A percentile compares a stretch with the other conserved stretches of the same genome.
phyloP scores from a whole-genome alignment of 2,329 filamentous ascomycete species.

The Alternaria postmessia region DNA sequence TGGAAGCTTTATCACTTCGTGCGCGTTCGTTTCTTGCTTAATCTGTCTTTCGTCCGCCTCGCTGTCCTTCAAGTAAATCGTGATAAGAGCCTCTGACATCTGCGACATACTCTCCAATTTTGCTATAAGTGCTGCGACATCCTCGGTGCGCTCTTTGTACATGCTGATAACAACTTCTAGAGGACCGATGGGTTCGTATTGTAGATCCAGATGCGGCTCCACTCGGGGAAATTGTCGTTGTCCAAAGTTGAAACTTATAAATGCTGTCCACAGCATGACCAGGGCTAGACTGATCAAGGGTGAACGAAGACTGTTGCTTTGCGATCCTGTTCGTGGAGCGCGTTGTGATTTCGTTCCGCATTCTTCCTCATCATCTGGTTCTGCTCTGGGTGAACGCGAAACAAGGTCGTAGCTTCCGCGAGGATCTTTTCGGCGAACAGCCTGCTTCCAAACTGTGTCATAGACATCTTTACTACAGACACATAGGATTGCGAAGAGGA shows the following conservation, averaged over 20 bases:
- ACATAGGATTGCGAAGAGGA: conserved; percentile 22
- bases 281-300: conserved; percentile 17
- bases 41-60: conserved; percentile 32
- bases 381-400: background rate
- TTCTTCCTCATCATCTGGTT: conserved; percentile 14
- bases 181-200: conserved; percentile 28
- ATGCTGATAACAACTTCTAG: conserved; percentile 51
- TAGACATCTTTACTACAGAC: conserved; percentile 14
- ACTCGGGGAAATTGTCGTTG: conserved; percentile 12
- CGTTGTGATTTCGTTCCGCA: background rate
- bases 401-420: conserved; percentile 12
- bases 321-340: background rate
- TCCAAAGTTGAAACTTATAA: conserved; percentile 31
- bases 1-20: conserved; percentile 33
- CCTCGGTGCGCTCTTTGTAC: conserved; percentile 45
- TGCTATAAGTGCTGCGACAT: conserved; percentile 34
- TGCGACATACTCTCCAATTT: conserved; percentile 30
- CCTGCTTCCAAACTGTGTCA: background rate
- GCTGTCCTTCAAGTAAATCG: conserved; percentile 46
- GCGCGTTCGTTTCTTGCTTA: conserved; percentile 32
- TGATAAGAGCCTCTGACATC: conserved; percentile 30
- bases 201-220: conserved; percentile 22
- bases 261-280: conserved; percentile 26
- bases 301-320: conserved; percentile 4
- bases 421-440: background rate